phyloP scores from a whole-genome alignment of 2,329 filamentous ascomycete genomes.

The Gaeumannomyces tritici region DNA sequence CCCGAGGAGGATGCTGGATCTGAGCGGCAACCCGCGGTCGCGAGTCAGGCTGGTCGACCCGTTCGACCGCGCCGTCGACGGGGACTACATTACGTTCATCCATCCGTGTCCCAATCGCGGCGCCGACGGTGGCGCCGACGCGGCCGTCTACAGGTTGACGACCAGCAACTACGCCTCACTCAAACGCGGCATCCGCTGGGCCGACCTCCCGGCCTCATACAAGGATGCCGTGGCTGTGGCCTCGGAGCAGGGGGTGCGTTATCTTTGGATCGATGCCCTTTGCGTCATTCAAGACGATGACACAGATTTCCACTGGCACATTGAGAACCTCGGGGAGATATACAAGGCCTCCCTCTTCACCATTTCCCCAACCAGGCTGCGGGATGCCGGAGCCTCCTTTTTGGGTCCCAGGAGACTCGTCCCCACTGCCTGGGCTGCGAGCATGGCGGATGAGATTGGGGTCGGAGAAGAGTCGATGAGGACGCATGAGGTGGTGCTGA shows the following conservation, averaged over 20 bases:
- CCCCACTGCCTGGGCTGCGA: neutral
- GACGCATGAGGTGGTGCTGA: neutral
- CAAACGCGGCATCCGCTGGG: neutral
- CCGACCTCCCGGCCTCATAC: constrained; percentile 2
- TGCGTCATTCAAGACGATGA: constrained; percentile 8
- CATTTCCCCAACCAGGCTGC: neutral
- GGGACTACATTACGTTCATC: neutral
- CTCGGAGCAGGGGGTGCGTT: neutral
- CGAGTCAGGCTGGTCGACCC: constrained; percentile 1
- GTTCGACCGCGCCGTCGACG: neutral
- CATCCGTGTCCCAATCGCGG: neutral
- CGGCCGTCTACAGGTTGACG: neutral
- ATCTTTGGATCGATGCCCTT: constrained; percentile 6
- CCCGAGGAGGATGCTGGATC: constrained; percentile 2
- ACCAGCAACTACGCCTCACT: neutral
- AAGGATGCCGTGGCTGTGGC: constrained; percentile 4
- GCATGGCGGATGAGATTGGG: neutral
- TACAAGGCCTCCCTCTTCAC: neutral
- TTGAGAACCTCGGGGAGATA: neutral
- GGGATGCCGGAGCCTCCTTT: neutral
- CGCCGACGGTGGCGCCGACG: neutral
- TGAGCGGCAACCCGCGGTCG: constrained; percentile 4
- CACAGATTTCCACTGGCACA: constrained; percentile 9
- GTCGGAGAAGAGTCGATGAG: neutral
- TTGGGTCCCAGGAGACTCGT: neutral